A percentile compares a stretch with the other conserved stretches of the same genome.
Conservation (phyloP, 2,329 filamentous ascomycete genomes). For the Coniochaeta ligniaria region DNA sequence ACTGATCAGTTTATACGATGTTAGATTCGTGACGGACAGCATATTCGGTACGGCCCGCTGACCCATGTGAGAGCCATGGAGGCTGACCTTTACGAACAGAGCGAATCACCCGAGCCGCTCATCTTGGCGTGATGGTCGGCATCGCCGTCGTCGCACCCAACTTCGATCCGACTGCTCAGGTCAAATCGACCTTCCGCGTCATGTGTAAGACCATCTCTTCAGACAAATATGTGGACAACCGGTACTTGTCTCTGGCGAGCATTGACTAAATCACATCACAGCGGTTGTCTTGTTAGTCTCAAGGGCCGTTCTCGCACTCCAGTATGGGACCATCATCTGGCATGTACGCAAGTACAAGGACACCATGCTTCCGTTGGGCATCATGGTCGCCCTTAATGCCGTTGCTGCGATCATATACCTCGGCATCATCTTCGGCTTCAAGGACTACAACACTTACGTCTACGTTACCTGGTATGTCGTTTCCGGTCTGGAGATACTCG, state of each 20-base stretch:
- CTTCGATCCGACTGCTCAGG: constrained; percentile 31
- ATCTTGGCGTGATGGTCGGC: constrained; percentile 58
- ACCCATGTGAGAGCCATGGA: not conserved
- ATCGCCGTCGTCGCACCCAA: constrained; percentile 53
- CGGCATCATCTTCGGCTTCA: constrained; percentile 32
- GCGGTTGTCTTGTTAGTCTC: constrained; percentile 43
- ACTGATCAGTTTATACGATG: constrained; percentile 55
- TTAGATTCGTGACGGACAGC: constrained; percentile 58
- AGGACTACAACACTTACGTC: constrained; percentile 22
- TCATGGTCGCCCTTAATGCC: constrained; percentile 28
- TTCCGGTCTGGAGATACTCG: constrained; percentile 42
- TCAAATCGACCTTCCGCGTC: constrained; percentile 17
- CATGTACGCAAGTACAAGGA: constrained; percentile 33
- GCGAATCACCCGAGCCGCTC: constrained; percentile 47
- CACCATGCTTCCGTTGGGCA: constrained; percentile 24
- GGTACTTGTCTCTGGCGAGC: not conserved
- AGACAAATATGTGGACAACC: not conserved
- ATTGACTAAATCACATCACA: constrained; percentile 3
- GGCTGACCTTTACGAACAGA: constrained; percentile 17
- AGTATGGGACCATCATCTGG: constrained; percentile 42
- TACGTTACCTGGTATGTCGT: constrained; percentile 45
- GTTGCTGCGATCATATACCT: constrained; percentile 29
- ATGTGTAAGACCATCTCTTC: constrained; percentile 13
- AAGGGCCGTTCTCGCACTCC: constrained; percentile 42
- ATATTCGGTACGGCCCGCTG: constrained; percentile 36